Evolutionary conservation across 371 early-diverging fungal species (phyloP), one percentile per base, ranked within the genome.

Genomic region (Globomyces sp.): DNA sequence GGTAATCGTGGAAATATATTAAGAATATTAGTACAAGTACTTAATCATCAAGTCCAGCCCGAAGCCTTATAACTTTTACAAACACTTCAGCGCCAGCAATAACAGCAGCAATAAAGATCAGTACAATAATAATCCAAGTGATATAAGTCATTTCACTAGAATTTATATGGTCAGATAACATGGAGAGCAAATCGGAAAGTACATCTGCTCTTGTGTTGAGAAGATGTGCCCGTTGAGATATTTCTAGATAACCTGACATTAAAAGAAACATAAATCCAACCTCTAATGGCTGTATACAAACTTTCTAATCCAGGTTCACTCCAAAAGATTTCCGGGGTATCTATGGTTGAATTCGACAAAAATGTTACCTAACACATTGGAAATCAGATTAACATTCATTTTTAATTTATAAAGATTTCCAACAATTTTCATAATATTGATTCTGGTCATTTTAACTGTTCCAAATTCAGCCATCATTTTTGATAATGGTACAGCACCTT

Each of bases 371-470:
- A 85, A 65, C 1, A 84, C 79, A 61, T 81, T 80, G 24, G 77
- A 76, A 2, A 85, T 79, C 47, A 85, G 64, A 52, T 84, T 85
- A 5, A 85, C 79, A 61, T 84, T 79, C 61, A 85, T 84, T n/a
- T 84, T 61, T 74, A 84, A 71, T 40, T 66, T 74, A 70, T 79
- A 85, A 3, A 85, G 72, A 68, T 81, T 57, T 24, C 75, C 71
- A 34, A 77, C 92, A 64, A 93, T 93, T 74, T 93, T 91, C 68
- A 85, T 87, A 46, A 90, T 92, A 67, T 93, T 86, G 42, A 87
- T 88, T 66, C 80, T 81, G 59, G 90, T 84, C 81, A 84, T 75
- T 46, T 77, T 71, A 44, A 85, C 76, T 58, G 74, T 75, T 36
- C 85, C 84, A 4, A 73, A 71, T 64, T 69, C 67, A 11, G 81